Base-by-base conservation (phyloP, 2,329 filamentous ascomycete species). In the Diplodia mutila region DNA sequence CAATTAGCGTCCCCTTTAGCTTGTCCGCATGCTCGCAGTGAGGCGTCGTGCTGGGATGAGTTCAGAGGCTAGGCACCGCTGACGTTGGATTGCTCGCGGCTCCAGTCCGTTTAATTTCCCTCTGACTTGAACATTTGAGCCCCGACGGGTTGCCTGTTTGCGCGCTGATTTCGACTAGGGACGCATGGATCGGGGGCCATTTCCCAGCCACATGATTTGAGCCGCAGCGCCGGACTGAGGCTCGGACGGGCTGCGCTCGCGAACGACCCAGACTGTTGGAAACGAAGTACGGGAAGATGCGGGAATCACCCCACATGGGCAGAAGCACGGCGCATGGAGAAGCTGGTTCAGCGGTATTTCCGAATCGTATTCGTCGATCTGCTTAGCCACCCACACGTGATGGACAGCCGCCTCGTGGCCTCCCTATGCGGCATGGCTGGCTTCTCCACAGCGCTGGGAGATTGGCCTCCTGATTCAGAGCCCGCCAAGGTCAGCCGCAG, bases 221-320 rank as follows among this genome's bases (percentile, higher is more conserved):
- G 34, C 14, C 29, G 37, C 54, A 18, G 23, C 52, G 16, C 9
- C 12, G 11, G 29, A 29, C 29, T 3, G 29, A 54, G 52, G 37
- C 23, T 32, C 3, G 7, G 54, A 11, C 32, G 11, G 23, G 6
- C 42, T 32, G 42, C 23, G 39, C 12, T 51, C 9, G 29, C 42
- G 46, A 59, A 55, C 11, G 27, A 32, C 59, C 59, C 59, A 37
- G n/a, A 25, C 59, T 25, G 59, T 3, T 48, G 59, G 59, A 63
- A 63, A 63, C 59, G 59, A 63, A 37, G 59, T 34, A 49, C 59
- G 59, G 59, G 59, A 63, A 51, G 59, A 51, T 63, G 59, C 59
- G 59, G 59, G 27, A 49, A 63, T 63, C 59, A 51, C 59, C 59
- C 59, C 59, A 63, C 59, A 63, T 46, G 27, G 42, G 21, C 49